Base-by-base conservation (phyloP, 768 basidiomycete species). In the Leccinum arenicola region DNA sequence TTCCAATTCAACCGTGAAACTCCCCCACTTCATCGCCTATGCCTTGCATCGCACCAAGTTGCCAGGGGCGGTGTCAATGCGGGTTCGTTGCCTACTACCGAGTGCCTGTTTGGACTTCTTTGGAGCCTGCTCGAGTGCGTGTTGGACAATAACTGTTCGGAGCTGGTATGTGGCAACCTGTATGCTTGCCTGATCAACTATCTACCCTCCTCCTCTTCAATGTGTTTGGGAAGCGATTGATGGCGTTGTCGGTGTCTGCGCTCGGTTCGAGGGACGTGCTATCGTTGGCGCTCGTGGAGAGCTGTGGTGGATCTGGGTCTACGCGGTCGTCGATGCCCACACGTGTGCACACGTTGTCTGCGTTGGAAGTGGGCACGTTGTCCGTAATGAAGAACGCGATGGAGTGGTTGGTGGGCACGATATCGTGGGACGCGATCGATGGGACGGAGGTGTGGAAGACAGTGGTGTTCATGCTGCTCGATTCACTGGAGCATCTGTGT, bases 381-480 rank as follows among this genome's bases (percentile, higher is more conserved):
- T 73, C 81, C 0, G 77, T 89, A 56, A 75, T 98, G 69, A 88
- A 87, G 65, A 74, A 80, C 5, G 78, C 78, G 35, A 79, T 88
- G 65, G 95, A 96, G 55, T 81, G 88, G 7, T 74, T 98, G 19
- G 79, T 94, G 0, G 74, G 84, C 0, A 80, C 94, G 1, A 89
- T 93, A 25, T 25, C 25, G 4, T 4, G 25, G 25, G 25, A 25
- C 25, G 25, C 25, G 25, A 25, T 25, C 55, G 95, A 97, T 63
- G 95, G 95, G 6, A 86, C 91, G 17, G 95, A 97, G 72, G 92
- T 98, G 2, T 98, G 96, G 96, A 93, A 93, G 75, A 95, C 95
- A 3, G 85, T 98, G 15, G 92, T 95, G 9, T 98, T 95, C 70
- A 90, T 95, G 79, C 78, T 94, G 3, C 78, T 98, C 48, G 93